These are phyloP conservation scores for Magnusiomyces sp. DNA, from an alignment of 1,139 yeast genomes.

Conservation along the genomic window DNA sequence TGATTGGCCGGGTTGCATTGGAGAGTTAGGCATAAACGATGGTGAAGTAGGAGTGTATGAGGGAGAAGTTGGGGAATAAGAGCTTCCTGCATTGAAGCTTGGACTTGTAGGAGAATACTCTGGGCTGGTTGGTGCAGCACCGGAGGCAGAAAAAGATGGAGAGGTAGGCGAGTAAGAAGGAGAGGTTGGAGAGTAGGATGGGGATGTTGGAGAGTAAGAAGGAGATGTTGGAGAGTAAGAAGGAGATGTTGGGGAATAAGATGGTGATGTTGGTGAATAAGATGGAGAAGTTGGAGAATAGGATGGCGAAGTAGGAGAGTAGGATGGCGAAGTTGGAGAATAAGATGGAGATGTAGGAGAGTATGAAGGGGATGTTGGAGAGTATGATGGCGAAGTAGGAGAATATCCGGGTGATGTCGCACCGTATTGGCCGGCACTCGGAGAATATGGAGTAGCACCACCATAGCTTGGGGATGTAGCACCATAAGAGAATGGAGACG, in stretches of 20 bases:
- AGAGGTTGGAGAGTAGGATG: constrained; percentile 61
- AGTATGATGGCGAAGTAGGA: constrained; percentile 61
- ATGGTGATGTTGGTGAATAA: constrained; percentile 67
- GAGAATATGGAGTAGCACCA: constrained; percentile 4
- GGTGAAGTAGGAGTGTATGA: constrained; percentile 43
- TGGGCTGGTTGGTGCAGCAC: constrained; percentile 63
- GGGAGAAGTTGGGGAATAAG: constrained; percentile 61
- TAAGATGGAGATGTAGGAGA: constrained; percentile 60
- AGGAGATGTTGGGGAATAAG: constrained; percentile 56
- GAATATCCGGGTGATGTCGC: constrained; percentile 58
- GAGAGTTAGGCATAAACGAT: too few species aligned
- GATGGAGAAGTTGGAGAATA: constrained; percentile 69
- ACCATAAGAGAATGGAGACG: constrained; percentile 51
- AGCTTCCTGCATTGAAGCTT: constrained; percentile 53
- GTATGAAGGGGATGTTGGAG: constrained; percentile 57
- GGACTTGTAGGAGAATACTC: constrained; percentile 44
- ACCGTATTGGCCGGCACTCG: constrained; percentile 6
- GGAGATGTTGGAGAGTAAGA: constrained; percentile 45
- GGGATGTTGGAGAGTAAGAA: constrained; percentile 58
- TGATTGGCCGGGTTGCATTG: too few species aligned
- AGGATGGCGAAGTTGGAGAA: constrained; percentile 65
- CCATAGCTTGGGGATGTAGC: constrained; percentile 46
- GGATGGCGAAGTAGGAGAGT: constrained; percentile 56
- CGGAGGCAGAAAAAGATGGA: constrained; percentile 52
- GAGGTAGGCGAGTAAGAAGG: constrained; percentile 58